A percentile compares a stretch with the other conserved stretches of the same genome.
Evolutionary conservation across 306 rosid species (phyloP).

Genomic region (Prunus mongolica): DNA sequence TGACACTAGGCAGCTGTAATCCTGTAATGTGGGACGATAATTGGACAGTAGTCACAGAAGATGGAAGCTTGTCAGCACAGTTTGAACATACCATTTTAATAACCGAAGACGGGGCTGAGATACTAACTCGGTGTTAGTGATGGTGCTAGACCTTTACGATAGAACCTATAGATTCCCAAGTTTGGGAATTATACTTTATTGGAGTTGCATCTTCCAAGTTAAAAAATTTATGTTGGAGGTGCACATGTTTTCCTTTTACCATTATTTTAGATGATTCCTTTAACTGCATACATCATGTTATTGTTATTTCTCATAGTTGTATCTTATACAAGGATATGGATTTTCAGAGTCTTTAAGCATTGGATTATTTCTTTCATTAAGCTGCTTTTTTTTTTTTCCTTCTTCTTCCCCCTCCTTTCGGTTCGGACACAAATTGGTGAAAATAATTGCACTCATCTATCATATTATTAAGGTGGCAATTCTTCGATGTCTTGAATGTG

Average conservation of each 20-base stretch:
- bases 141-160: conserved; percentile 14
- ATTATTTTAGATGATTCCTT: neutral
- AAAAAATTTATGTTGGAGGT: conserved; percentile 22
- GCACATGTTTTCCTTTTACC: neutral
- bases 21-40: conserved; percentile 88
- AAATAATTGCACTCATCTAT: neutral
- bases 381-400: too few relatives aligned
- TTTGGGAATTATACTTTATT: conserved; percentile 15
- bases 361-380: neutral
- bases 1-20: conserved; percentile 77
- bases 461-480: neutral
- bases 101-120: conserved; percentile 76
- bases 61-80: conserved; percentile 90
- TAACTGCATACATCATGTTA: neutral
- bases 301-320: neutral
- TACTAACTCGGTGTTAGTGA: conserved; percentile 63
- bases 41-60: conserved; percentile 92
- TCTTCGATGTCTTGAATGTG: neutral
- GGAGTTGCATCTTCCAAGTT: conserved; percentile 16
- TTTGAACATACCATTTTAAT: conserved; percentile 90
- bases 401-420: too few relatives aligned
- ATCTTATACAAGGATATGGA: neutral
- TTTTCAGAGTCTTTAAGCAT: neutral
- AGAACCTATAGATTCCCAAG: conserved; percentile 1
- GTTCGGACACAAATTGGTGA: neutral